Evolutionary conservation across 169 alveolate genomes (phyloP).

Genomic region (Eimeria praecox): DNA sequence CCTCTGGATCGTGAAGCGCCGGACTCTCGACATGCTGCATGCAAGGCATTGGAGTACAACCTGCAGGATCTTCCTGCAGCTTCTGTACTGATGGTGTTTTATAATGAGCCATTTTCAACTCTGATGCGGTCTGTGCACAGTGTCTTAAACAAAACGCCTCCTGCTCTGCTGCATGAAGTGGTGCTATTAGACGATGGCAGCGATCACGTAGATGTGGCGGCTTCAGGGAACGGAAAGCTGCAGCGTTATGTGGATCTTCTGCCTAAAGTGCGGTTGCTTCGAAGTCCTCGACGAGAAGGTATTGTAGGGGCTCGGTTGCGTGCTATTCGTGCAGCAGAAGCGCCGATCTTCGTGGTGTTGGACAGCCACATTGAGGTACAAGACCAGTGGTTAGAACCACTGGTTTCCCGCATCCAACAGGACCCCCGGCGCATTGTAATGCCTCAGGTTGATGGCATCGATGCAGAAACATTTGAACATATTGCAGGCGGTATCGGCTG

Average conservation of each 20-base stretch:
- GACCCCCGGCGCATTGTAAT: constrained; percentile 84
- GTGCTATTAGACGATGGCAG: constrained; percentile 87
- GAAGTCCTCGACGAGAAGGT: constrained; percentile 85
- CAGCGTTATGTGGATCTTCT: constrained; percentile 56
- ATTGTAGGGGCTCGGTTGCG: constrained; percentile 88
- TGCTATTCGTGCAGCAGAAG: constrained; percentile 83
- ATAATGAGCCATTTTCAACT: constrained; percentile 87
- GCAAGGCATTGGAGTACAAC: constrained; percentile 75
- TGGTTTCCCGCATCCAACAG: constrained; percentile 81
- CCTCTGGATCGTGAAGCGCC: constrained; percentile 85
- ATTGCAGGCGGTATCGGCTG: constrained; percentile 88
- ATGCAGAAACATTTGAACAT: constrained; percentile 84
- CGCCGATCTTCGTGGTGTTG: constrained; percentile 85
- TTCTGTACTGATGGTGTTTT: constrained; percentile 85
- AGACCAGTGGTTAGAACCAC: constrained; percentile 88
- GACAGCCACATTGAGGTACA: constrained; percentile 88
- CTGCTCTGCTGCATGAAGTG: constrained; percentile 84
- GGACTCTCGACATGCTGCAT: constrained; percentile 79
- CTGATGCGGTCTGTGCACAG: constrained; percentile 87
- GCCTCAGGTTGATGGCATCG: constrained; percentile 88
- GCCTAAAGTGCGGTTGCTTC: constrained; percentile 83
- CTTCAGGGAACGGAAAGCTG: constrained; percentile 36
- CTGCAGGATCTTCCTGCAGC: constrained; percentile 81
- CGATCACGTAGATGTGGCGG: background rate
- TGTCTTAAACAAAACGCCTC: constrained; percentile 86